Percentiles rank a stretch among this genome's conserved stretches.
Evolutionary conservation across 1,284 basidiomycete species (phyloP).

Genomic region (Rhodotorula sp.): DNA sequence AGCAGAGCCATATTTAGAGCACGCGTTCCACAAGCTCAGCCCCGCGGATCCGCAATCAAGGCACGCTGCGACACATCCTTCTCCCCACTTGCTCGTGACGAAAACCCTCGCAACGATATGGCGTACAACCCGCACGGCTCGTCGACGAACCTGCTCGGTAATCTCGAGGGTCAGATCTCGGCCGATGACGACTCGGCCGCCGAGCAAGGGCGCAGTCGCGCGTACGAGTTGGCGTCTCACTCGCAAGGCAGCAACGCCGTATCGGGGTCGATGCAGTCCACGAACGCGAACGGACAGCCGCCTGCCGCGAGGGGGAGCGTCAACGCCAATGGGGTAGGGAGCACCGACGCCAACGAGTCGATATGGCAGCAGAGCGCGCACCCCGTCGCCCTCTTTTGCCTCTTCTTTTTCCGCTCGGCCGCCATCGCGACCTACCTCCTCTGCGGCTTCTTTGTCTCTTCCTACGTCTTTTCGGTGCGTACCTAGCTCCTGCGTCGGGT

Average conservation of each 20-base stretch:
- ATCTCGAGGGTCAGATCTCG: constrained; percentile 25
- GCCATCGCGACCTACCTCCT: constrained; percentile 85
- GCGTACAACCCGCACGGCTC: constrained; percentile 33
- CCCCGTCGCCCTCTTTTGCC: constrained; percentile 73
- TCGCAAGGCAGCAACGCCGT: neutral
- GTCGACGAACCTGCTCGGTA: constrained; percentile 26
- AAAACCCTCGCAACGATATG: constrained; percentile 10
- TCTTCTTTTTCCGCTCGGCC: constrained; percentile 78
- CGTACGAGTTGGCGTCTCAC: neutral
- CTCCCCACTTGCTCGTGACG: neutral
- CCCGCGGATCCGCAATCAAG: neutral
- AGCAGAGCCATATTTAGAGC: too few relatives aligned
- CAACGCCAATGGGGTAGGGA: constrained; percentile 1
- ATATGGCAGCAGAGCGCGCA: constrained; percentile 53
- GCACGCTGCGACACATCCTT: neutral
- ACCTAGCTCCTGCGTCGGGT: neutral
- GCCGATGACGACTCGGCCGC: constrained; percentile 30
- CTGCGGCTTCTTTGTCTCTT: constrained; percentile 76
- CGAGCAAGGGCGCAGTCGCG: constrained; percentile 7
- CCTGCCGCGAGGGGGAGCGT: constrained; percentile 15
- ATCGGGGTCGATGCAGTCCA: neutral
- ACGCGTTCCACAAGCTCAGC: neutral
- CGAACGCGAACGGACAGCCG: neutral
- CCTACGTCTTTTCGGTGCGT: constrained; percentile 82
- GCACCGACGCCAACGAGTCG: constrained; percentile 5